Conservation (phyloP, 148 eudicot species). For the Pouteria glomerata region DNA sequence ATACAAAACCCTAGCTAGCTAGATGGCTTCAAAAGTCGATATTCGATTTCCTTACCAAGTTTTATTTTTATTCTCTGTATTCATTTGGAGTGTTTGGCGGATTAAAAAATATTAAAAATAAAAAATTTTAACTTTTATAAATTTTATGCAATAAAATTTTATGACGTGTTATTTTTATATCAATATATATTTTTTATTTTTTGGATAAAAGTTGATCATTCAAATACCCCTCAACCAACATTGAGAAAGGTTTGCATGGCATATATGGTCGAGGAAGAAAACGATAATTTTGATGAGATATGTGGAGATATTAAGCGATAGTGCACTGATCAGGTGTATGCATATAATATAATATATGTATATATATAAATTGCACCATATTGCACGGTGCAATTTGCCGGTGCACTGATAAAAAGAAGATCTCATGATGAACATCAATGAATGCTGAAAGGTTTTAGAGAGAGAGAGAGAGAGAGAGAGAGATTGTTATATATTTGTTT, state of each 20-base stretch:
- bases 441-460: slow-evolving; percentile 17
- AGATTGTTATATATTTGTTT: background rate
- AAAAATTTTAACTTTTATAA: too few species aligned
- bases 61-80: too few species aligned
- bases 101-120: too few species aligned
- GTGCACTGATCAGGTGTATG: background rate
- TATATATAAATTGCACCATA: background rate
- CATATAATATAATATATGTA: background rate
- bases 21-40: too few species aligned
- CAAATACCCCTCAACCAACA: too few species aligned
- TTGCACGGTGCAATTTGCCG: background rate
- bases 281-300: slow-evolving; percentile 5
- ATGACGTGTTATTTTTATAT: too few species aligned
- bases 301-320: slow-evolving; percentile 5
- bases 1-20: background rate
- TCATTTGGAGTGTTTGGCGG: too few species aligned
- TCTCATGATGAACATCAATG: background rate
- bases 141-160: too few species aligned
- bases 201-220: too few species aligned
- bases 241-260: background rate
- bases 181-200: too few species aligned
- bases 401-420: background rate
- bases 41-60: too few species aligned
- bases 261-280: background rate
- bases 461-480: slow-evolving; percentile 3